Evolutionary conservation across 352 stramenopile species (phyloP).

Genomic region (Globisporangium nagaii): DNA sequence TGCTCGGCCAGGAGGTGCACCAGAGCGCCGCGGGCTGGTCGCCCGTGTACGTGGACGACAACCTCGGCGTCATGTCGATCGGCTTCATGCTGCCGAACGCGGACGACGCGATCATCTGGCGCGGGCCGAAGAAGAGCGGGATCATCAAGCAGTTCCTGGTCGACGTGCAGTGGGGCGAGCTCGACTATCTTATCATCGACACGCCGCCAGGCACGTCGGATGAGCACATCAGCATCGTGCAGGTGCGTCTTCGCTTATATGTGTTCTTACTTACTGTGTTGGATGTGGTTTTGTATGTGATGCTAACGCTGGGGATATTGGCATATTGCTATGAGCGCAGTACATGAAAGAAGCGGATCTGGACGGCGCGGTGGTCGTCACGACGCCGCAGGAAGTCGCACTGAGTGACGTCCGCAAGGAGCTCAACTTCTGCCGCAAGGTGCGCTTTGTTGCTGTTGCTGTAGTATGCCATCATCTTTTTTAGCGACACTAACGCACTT

Average conservation of each 20-base stretch:
- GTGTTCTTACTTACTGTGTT: too few species aligned
- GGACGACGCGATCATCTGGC: conserved; percentile 99
- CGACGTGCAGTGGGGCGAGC: conserved; percentile 98
- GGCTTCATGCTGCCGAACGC: conserved; percentile 98
- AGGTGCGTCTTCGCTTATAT: conserved; percentile 39
- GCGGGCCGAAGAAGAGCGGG: conserved; percentile 98
- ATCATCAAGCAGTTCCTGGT: conserved; percentile 99
- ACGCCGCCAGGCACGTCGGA: conserved; percentile 99
- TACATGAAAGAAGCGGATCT: conserved; percentile 97
- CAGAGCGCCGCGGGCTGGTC: conserved; percentile 98
- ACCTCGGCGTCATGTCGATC: conserved; percentile 99
- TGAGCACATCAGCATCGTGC: conserved; percentile 99
- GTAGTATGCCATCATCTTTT: background rate
- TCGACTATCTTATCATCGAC: conserved; percentile 99
- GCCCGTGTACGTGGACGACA: conserved; percentile 98
- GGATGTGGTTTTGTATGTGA: too few species aligned
- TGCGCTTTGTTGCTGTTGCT: conserved; percentile 17
- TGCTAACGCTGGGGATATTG: background rate
- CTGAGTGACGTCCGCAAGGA: conserved; percentile 99
- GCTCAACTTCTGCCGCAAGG: conserved; percentile 99
- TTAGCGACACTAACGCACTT: background rate
- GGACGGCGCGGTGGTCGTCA: conserved; percentile 97
- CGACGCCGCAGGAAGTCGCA: conserved; percentile 99
- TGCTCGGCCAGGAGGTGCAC: conserved; percentile 93
- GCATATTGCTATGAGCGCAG: conserved; percentile 22